Evolutionary conservation across 805 yeast genomes (phyloP), one percentile per base, ranked within the genome.

Genomic region (Wickerhamiella alocasiicola): DNA sequence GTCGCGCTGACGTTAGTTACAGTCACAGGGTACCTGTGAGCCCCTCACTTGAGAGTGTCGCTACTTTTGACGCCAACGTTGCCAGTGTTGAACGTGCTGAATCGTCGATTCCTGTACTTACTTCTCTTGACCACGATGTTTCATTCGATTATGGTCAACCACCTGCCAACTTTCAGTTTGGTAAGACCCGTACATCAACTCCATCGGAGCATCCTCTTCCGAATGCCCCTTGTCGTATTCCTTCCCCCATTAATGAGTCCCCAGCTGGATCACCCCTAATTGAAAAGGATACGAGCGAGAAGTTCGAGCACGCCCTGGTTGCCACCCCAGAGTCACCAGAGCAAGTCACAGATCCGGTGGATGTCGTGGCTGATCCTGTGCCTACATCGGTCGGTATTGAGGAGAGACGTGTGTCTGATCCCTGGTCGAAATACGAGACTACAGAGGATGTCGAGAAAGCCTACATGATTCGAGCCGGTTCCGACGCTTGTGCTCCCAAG

Each of bases 31-130:
- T 36, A 5, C 39, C 39, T 6, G 33, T 36, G 9, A 28, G 33
- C 23, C 39, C 39, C 5, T 36, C 39, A 7, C 33, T 36, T 7
- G 39, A 36, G 21, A 27, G 32, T 9, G 21, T 36, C n/a, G 39
- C 39, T 16, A 36, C 39, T 3, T 36, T 36, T 36, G 39, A 36
- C 12, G 39, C 39, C 15, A 36, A 36, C 16, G 30, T 36, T 21
- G 25, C 39, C 32, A 28, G 31, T 17, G 39, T 36, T 4, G 32
- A 36, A 29, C 39, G 27, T 19, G 39, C 39, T 4, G 27, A 36
- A 24, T 36, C 39, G 12, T 27, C 32, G 6, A 17, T 17, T 16
- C 39, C 39, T 2, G 39, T 36, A 9, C 26, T 36, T 21, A 36
- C 32, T 16, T 32, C 36, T 6, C 26, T 32, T 12, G 26, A 11